phyloP scores from a whole-genome alignment of 176 grass and related monocot species.

The Poa pratensis region DNA sequence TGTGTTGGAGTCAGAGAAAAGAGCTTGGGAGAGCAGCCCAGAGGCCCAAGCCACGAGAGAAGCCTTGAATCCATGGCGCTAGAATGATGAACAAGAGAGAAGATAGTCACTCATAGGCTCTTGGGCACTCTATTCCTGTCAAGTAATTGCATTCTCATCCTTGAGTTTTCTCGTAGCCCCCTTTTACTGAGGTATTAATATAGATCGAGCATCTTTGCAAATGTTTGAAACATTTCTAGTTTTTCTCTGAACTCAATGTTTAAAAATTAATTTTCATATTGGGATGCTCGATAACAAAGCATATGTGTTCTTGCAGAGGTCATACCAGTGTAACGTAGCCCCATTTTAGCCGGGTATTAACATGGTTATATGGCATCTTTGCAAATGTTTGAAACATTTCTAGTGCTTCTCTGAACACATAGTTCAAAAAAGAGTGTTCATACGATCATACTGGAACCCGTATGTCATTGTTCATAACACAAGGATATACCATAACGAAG shows the following conservation, averaged over 20 bases:
- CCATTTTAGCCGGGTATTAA: constrained; percentile 8
- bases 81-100: constrained; percentile 56
- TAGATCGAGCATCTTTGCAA: neutral
- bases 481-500: neutral
- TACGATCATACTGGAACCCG: neutral
- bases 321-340: neutral
- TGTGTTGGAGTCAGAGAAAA: constrained; percentile 80
- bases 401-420: neutral
- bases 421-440: neutral
- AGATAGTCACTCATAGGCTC: constrained; percentile 29
- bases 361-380: constrained; percentile 6
- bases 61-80: constrained; percentile 84
- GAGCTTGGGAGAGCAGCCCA: constrained; percentile 74
- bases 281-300: too few species aligned
- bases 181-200: constrained; percentile 8
- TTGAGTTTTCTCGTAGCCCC: neutral
- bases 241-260: neutral
- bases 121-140: neutral
- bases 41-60: constrained; percentile 80
- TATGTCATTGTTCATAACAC: neutral
- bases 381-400: neutral
- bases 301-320: too few species aligned
- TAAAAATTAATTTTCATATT: neutral
- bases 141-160: neutral
- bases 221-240: constrained; percentile 4